Base-by-base conservation (phyloP, 179 eudicot species). In the Spergularia azorica region DNA sequence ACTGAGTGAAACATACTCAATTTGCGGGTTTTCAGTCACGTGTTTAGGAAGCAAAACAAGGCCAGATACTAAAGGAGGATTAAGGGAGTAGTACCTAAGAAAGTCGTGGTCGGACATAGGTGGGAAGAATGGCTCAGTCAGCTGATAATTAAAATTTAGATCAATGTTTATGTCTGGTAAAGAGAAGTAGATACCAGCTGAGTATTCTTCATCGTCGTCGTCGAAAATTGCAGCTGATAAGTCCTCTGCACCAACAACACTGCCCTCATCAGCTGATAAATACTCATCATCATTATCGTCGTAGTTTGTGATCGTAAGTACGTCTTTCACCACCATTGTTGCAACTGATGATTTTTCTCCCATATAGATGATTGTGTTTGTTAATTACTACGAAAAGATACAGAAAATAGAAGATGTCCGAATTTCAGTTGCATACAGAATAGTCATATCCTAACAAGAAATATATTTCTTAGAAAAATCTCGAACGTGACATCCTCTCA, bases 31-130 rank as follows among this genome's bases (percentile, higher is more conserved):
- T 75, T 75, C 71, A 6, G 58, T n/a, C 6, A 21, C 16, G 52
- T 74, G 65, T 69, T 79, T 79, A 0, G 79, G 82, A 43, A 70
- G 62, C 79, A 79, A 62, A 58, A 79, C 10, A 65, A 76, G 80
- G 7, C 77, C 80, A 18, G 73, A 80, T 32, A 72, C 63, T 17
- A 62, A 57, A n/a, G 74, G 80, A 76, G 70, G 73, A 17, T 71
- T 21, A 66, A 58, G 50, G 61, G 76, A 72, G 65, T 55, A 48
- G 15, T 57, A 76, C 77, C 70, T 41, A 18, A 56, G 68, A 54
- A 58, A 66, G 73, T 80, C 83, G 5, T 74, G 70, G 15, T 76
- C 74, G 5, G 76, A 76, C 56, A 76, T 64, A 48, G 73, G 32
- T 13, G 80, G 77, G 46, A 50, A 65, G 63, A 76, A 57, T 11